Conservation (phyloP, 2,329 filamentous ascomycete species). For the Hymenoscyphus fraxineus region DNA sequence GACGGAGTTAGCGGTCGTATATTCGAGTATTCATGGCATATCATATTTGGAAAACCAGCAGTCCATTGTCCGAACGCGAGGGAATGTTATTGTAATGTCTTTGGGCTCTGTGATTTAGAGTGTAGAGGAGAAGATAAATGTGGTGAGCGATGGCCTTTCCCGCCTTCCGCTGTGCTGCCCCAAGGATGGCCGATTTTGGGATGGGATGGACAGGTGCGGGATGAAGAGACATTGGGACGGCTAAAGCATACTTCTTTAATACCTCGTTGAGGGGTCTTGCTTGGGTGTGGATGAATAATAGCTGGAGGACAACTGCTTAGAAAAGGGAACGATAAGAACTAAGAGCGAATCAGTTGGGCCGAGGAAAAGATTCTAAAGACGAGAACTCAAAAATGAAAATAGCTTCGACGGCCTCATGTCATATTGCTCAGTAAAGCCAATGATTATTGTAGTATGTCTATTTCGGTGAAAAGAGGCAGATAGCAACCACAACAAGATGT, state of each 20-base stretch:
- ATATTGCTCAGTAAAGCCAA: no score
- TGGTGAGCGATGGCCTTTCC: constrained; percentile 54
- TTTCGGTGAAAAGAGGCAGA: background rate
- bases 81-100: constrained; percentile 65
- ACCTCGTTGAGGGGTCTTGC: background rate
- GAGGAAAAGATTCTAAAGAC: no score
- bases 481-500: background rate
- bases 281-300: no score
- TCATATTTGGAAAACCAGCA: constrained; percentile 53
- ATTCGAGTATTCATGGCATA: constrained; percentile 63
- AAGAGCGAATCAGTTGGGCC: no score
- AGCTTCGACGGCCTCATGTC: no score
- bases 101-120: constrained; percentile 50
- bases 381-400: no score
- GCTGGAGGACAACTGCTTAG: no score
- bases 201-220: constrained; percentile 43
- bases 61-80: constrained; percentile 58
- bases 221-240: constrained; percentile 10
- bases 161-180: constrained; percentile 54
- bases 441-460: background rate
- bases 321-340: no score
- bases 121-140: constrained; percentile 48
- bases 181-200: constrained; percentile 58
- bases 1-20: constrained; percentile 55
- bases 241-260: background rate